phyloP scores from a whole-genome alignment of 192 early-diverging fungal species.

The Phlyctochytrium bullatum region DNA sequence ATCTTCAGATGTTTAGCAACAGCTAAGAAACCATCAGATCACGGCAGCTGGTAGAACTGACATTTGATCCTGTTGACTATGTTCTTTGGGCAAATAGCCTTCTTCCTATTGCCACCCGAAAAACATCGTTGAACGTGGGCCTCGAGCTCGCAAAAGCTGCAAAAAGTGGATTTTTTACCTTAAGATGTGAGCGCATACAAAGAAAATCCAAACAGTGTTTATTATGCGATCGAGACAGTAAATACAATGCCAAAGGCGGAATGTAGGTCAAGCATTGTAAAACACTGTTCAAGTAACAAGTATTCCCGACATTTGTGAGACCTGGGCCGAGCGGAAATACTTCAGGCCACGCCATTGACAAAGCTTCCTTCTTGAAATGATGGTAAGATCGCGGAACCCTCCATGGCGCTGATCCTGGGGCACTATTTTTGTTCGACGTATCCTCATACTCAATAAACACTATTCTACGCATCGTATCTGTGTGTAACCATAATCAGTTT shows the following conservation, averaged over 20 bases:
- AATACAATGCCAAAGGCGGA: constrained; percentile 19
- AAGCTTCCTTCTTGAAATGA: constrained; percentile 11
- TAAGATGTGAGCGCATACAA: constrained; percentile 8
- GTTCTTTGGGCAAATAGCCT: constrained; percentile 57
- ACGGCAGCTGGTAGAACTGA: constrained; percentile 21
- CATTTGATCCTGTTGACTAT: constrained; percentile 65
- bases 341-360: constrained; percentile 18
- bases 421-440: not conserved
- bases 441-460: not conserved
- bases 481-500: not conserved
- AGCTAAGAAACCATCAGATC: not conserved
- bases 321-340: constrained; percentile 43
- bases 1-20: constrained; percentile 75
- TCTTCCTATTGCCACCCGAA: constrained; percentile 27
- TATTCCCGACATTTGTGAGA: constrained; percentile 77
- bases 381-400: not conserved
- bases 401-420: not conserved
- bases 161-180: constrained; percentile 55
- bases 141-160: constrained; percentile 74
- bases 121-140: constrained; percentile 61
- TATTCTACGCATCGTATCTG: not conserved
- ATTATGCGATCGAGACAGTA: constrained; percentile 29
- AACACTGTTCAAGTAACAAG: constrained; percentile 82
- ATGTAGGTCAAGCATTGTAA: constrained; percentile 78
- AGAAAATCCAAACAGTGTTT: constrained; percentile 10